Conservation (phyloP, 805 yeast genomes). For the Suhomyces xylopsoci region DNA sequence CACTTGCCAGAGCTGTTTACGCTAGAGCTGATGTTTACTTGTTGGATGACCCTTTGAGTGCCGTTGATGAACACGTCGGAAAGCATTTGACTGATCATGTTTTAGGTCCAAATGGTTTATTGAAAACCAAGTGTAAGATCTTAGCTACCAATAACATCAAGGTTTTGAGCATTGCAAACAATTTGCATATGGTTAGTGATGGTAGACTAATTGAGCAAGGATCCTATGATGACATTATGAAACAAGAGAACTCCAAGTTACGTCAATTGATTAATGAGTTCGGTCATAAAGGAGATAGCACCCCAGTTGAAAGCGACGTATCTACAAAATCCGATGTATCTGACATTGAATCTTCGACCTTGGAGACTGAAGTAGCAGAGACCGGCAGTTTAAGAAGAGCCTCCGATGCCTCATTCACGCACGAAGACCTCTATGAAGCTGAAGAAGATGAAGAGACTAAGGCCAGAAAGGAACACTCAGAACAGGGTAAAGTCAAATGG, state of each 20-base stretch:
- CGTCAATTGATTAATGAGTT: conserved; percentile 57
- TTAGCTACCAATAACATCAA: conserved; percentile 86
- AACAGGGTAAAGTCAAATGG: conserved; percentile 94
- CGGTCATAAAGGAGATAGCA: conserved; percentile 45
- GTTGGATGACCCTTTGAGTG: conserved; percentile 89
- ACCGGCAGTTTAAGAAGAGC: conserved; percentile 55
- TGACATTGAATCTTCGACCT: conserved; percentile 12
- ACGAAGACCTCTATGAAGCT: conserved; percentile 33
- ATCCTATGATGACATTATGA: conserved; percentile 50
- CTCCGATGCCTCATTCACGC: conserved; percentile 47
- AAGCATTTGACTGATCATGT: conserved; percentile 80
- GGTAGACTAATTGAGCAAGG: conserved; percentile 71
- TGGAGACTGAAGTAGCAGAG: conserved; percentile 34
- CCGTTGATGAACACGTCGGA: conserved; percentile 97
- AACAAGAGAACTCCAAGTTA: conserved; percentile 46
- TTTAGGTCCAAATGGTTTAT: conserved; percentile 74
- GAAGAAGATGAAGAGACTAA: conserved; percentile 35
- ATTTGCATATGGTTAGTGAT: conserved; percentile 63
- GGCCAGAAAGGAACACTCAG: conserved; percentile 70
- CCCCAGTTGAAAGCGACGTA: conserved; percentile 12
- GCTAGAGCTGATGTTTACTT: conserved; percentile 89
- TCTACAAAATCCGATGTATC: conserved; percentile 6
- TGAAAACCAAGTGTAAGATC: conserved; percentile 69
- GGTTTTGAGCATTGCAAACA: conserved; percentile 72
- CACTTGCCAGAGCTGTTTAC: conserved; percentile 94